Conservation (phyloP, 2,329 filamentous ascomycete species). For the Aspergillus sp. region DNA sequence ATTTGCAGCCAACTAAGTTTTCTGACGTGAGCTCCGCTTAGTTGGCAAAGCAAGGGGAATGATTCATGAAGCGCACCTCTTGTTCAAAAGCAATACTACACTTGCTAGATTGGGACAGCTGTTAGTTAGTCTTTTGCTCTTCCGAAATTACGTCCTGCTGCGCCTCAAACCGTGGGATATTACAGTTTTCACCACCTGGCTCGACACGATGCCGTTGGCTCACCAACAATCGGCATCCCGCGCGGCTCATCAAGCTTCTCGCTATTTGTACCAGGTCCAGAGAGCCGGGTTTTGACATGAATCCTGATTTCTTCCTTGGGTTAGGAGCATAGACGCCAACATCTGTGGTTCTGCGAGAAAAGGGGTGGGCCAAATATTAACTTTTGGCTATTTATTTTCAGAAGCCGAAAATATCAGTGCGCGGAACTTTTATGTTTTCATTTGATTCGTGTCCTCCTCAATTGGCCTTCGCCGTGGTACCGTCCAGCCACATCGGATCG, state of each 20-base stretch:
- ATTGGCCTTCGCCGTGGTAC: background rate
- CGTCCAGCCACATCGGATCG: background rate
- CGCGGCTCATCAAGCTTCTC: slow-evolving; percentile 9
- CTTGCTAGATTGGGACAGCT: slow-evolving; percentile 3
- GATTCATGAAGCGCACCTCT: background rate
- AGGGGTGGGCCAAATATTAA: background rate
- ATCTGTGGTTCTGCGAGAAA: background rate
- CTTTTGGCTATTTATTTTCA: background rate
- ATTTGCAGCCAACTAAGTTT: background rate
- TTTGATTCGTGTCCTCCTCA: background rate
- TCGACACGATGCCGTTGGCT: background rate
- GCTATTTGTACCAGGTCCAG: slow-evolving; percentile 16
- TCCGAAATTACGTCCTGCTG: background rate
- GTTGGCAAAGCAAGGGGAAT: slow-evolving; percentile 4
- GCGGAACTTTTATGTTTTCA: background rate
- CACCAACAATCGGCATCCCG: background rate
- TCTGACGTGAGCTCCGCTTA: background rate
- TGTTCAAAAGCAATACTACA: slow-evolving; percentile 13
- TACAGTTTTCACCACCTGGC: background rate
- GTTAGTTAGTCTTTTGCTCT: too few species aligned
- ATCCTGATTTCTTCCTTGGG: background rate
- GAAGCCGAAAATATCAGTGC: background rate
- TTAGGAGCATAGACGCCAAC: background rate
- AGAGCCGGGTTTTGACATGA: slow-evolving; percentile 9
- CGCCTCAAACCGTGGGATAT: background rate